Base-by-base conservation (phyloP, 176 grass and related monocot genomes). In the Phragmites australis region DNA sequence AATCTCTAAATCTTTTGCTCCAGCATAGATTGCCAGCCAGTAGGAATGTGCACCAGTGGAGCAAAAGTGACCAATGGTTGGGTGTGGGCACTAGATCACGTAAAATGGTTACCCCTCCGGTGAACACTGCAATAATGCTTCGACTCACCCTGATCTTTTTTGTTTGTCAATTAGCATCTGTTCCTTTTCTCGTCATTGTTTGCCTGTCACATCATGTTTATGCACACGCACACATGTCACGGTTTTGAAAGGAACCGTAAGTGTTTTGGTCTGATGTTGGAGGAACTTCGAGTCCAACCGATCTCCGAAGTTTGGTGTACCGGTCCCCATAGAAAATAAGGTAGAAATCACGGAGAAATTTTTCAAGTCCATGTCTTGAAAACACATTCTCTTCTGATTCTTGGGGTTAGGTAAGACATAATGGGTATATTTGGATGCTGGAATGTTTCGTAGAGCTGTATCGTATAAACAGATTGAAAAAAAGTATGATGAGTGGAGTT, bases 241-340 rank as follows among this genome's bases (percentile, higher is more conserved):
- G 44, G 47, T 42, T 69, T 31, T 14, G 80, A 79, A 84, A 88
- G 86, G 68, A 59, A 68, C 69, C n/a, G 9, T 2, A 42, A 68
- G 52, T 75, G 53, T 73, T 69, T 53, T 80, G 76, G 64, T 81
- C 70, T 70, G 55, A 71, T 41, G 53, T 54, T 40, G 61, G 43
- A 54, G 45, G 45, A 39, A 16, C 56, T 73, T 47, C 53, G 44
- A n/a, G 44, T 10, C 39, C 32, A 68, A 29, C 76, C 26, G 69
- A 31, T 68, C 48, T 75, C 53, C 44, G 1, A 53, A 70, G 62
- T 69, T 80, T 80, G 81, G 87, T 88, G 81, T 6, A 7, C 51
- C 16, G 69, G 69, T 84, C 51, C 23, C 22, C 30, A 6, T 45
- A 12, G 0, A 17, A 70, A 77, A 65, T 8, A 2, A 27, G 8